phyloP scores from a whole-genome alignment of 2,329 filamentous ascomycete species.

The Pezicula rhizophila region DNA sequence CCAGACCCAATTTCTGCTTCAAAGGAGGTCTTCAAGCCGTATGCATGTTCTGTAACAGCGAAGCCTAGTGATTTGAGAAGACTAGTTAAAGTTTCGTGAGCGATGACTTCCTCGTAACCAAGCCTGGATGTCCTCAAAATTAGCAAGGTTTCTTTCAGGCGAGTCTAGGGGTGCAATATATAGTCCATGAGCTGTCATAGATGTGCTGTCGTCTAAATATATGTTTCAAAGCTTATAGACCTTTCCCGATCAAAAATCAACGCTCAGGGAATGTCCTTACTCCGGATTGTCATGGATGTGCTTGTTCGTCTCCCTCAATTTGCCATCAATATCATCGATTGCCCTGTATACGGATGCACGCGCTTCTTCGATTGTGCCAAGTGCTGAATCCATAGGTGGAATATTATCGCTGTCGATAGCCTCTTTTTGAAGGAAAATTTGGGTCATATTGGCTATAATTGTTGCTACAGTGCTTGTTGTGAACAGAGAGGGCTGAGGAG shows the following conservation, averaged over 20 bases:
- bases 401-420: background rate
- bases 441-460: background rate
- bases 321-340: background rate
- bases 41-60: constrained; percentile 39
- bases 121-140: too few relatives aligned
- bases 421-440: background rate
- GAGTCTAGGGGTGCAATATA: too few relatives aligned
- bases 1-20: constrained; percentile 37
- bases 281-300: constrained; percentile 41
- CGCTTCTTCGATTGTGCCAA: background rate
- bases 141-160: too few relatives aligned
- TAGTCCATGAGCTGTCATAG: too few relatives aligned
- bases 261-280: constrained; percentile 30
- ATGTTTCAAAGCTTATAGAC: too few relatives aligned
- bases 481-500: too few relatives aligned
- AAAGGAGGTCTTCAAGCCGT: constrained; percentile 45
- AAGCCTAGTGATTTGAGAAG: constrained; percentile 39
- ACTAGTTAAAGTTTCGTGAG: constrained; percentile 40
- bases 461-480: too few relatives aligned
- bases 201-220: too few relatives aligned
- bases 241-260: too few relatives aligned
- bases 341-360: background rate
- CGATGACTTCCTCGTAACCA: constrained; percentile 35
- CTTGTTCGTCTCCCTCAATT: background rate
- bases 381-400: background rate